Conservation (phyloP, 2,329 filamentous ascomycete species). For the Fusarium sp. region DNA sequence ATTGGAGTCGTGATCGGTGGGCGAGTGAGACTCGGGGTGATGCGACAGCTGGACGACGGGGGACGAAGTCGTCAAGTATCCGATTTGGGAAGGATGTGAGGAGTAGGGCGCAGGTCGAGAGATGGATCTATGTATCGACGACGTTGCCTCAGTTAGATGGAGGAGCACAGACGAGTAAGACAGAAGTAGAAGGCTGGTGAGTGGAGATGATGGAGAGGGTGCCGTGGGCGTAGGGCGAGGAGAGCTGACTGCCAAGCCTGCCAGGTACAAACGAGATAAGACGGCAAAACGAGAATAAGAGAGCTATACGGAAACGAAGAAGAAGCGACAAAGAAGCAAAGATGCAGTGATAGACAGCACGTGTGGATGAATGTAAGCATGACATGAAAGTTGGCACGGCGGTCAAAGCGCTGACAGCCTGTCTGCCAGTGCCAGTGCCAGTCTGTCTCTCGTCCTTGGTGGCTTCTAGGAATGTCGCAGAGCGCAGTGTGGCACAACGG, state of each 20-base stretch:
- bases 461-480: constrained; percentile 33
- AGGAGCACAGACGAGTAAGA: constrained; percentile 27
- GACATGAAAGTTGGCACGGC: not conserved
- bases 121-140: constrained; percentile 40
- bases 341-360: not conserved
- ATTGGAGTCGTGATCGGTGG: constrained; percentile 38
- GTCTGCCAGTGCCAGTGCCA: not conserved
- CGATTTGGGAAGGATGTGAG: constrained; percentile 69
- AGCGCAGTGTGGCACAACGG: constrained; percentile 17
- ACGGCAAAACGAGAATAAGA: constrained; percentile 5
- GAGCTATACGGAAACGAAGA: not conserved
- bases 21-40: constrained; percentile 44
- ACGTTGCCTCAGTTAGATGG: constrained; percentile 38
- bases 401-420: not conserved
- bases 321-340: not conserved
- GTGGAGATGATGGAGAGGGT: constrained; percentile 34
- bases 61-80: constrained; percentile 73
- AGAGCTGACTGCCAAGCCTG: constrained; percentile 28
- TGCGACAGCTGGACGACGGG: constrained; percentile 68
- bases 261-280: constrained; percentile 12
- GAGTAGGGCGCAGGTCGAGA: constrained; percentile 50
- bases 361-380: not conserved
- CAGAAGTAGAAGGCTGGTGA: not conserved
- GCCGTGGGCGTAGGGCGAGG: constrained; percentile 9
- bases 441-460: constrained; percentile 24